Evolutionary conservation across 2,329 filamentous ascomycete species (phyloP), one percentile per base, ranked within the genome.

Genomic region (Paecilomyces sp.): DNA sequence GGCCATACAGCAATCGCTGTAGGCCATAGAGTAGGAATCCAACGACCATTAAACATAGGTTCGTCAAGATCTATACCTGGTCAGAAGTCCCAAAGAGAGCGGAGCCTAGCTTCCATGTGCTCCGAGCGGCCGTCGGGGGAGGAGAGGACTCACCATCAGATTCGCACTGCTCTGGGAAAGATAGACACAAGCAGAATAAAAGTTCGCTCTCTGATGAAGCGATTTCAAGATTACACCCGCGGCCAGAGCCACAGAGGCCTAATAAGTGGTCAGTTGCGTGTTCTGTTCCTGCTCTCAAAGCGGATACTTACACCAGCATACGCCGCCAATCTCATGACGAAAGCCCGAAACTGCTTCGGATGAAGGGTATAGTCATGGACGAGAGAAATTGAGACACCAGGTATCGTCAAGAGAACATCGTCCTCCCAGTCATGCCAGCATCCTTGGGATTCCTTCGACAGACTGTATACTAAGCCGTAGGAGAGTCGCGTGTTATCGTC

Each of bases 151-250:
- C 75, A 94, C 90, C 85, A 97, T 90, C 57, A 97, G 81, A 73
- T 93, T 97, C 68, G 95, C 88, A 79, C 94, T 97, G 76, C 92
- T 97, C 77, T 97, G 93, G 50, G 92, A 91, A 56, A 99, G 86
- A 77, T 97, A 96, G 55, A 99, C 94, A 78, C 92, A 94, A 66
- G 94, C 92, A 58, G 93, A 95, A 79, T 99, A 99, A 82, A 97
- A 99, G 78, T 99, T 99, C 64, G 94, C 88, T 65, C 94, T 87
- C 78, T 97, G 91, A 71, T 94, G 89, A 77, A 97, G 93, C 63
- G 94, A 93, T 72, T 92, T 94, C 60, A 96, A 78, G 62, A 97
- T 83, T 61, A 96, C 92, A 68, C 87, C 85, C 65, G 86, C 88
- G 68, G 93, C 93, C 72, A 96, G 87, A 77, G 87, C 88, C 74